phyloP scores from a whole-genome alignment of 2,329 filamentous ascomycete genomes.

The Metarhizium brunneum region DNA sequence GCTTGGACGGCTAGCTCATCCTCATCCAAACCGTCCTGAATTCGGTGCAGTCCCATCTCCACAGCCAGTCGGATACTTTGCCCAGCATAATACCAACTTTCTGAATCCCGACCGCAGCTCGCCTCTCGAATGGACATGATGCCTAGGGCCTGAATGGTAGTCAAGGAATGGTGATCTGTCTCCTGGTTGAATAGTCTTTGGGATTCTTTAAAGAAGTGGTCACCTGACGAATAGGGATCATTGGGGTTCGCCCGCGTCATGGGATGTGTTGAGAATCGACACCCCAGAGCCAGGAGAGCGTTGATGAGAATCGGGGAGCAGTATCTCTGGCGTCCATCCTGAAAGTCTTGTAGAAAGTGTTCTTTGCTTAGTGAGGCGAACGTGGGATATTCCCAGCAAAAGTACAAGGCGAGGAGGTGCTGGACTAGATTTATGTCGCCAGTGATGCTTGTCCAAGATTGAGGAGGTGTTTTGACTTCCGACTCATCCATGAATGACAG shows the following conservation, averaged over 20 bases:
- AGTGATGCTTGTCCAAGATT: conserved; percentile 54
- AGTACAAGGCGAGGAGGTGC: conserved; percentile 58
- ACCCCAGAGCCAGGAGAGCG: conserved; percentile 55
- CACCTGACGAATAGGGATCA: conserved; percentile 57
- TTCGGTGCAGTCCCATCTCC: conserved; percentile 59
- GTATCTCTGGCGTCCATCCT: conserved; percentile 49
- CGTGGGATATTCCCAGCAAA: conserved; percentile 69
- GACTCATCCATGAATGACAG: conserved; percentile 35
- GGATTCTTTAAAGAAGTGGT: conserved; percentile 66
- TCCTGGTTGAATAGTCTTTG: conserved; percentile 50
- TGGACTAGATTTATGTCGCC: conserved; percentile 48
- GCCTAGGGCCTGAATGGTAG: conserved; percentile 65
- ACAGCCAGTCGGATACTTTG: conserved; percentile 64
- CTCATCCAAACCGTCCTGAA: conserved; percentile 37
- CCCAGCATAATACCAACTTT: conserved; percentile 64
- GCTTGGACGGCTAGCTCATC: conserved; percentile 49
- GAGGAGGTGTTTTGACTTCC: conserved; percentile 31
- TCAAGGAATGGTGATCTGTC: conserved; percentile 50
- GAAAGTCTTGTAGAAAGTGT: conserved; percentile 59
- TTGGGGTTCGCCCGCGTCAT: conserved; percentile 52
- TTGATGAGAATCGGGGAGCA: conserved; percentile 61
- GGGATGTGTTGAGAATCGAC: conserved; percentile 57
- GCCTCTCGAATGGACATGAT: conserved; percentile 70
- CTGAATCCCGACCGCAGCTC: conserved; percentile 62
- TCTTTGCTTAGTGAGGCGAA: conserved; percentile 65